Evolutionary conservation across 306 rosid genomes (phyloP).

Genomic region (Corylus heterophylla): DNA sequence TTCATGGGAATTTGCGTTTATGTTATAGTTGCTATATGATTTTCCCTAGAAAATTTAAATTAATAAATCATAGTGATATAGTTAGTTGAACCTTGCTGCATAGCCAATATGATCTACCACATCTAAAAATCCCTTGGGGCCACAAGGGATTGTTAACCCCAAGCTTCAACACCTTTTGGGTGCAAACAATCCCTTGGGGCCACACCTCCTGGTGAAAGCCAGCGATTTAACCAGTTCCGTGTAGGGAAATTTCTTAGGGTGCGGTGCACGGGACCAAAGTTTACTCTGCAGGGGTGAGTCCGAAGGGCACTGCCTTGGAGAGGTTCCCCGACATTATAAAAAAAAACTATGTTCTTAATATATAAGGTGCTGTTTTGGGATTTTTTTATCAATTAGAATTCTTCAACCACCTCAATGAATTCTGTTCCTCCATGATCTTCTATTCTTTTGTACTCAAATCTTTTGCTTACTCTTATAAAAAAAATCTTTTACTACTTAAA

Average conservation of each 20-base stretch:
- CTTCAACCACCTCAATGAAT: not conserved
- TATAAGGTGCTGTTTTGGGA: not conserved
- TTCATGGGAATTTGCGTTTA: constrained; percentile 11
- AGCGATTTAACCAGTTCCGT: no score
- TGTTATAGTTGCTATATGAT: not conserved
- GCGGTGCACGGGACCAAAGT: no score
- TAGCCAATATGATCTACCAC: not conserved
- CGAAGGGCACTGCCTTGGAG: no score
- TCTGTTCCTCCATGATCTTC: not conserved
- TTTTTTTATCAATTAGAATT: not conserved
- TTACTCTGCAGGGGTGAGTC: no score
- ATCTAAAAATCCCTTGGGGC: not conserved
- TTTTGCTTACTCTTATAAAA: not conserved
- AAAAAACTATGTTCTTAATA: not conserved
- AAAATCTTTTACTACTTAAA: no score
- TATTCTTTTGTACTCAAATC: not conserved
- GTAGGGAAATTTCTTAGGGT: no score
- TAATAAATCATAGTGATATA: not conserved
- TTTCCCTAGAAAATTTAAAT: constrained; percentile 14
- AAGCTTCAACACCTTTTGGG: no score
- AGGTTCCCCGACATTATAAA: no score
- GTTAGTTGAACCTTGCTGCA: not conserved
- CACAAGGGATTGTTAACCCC: no score
- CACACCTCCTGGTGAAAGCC: no score
- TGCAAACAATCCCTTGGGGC: no score